Base-by-base conservation (phyloP, 106 monocot genomes). In the Acanthochlamys bracteata region DNA sequence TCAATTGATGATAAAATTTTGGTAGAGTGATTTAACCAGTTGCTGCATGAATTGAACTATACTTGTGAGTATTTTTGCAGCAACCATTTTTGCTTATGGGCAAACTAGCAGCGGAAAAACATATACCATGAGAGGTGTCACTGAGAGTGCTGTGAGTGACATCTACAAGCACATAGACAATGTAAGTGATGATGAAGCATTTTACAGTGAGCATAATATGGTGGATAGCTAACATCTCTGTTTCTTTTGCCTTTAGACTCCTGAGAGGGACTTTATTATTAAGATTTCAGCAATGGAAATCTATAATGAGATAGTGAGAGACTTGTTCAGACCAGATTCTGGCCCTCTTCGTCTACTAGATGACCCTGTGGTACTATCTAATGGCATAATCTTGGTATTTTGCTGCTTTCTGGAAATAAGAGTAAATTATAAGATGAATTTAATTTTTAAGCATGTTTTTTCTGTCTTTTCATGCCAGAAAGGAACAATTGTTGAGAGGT, bases 41-140 rank as follows among this genome's bases (percentile, higher is more conserved):
- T 55, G 9, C 10, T 1, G 22, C 55, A 20, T 55, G 20, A 10
- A 10, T 1, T 55, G 20, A 55, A 54, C 19, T 10, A 8, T 63
- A 42, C 6, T 24, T n/a, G 23, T 25, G 45, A 26, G 39, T 71
- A 15, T 73, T 23, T 68, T 45, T 73, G 70, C 53, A 99, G 98
- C 92, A 63, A 99, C 98, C 15, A 99, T 99, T 55, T 99, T 99
- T 78, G 98, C 98, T 41, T 92, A 99, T 61, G 98, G 98, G 14
- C 98, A 99, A 67, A 99, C 98, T 25, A 92, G 98, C 82, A 94
- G 93, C 61, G 89, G 93, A 33, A 89, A 94, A 74, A 94, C 93
- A 55, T 89, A 71, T 58, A 96, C 98, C 7, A 92, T 99, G 92
- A 80, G 81, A 78, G 85, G 89, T 13, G 74, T 99, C 22, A 92